Base-by-base conservation (phyloP, 2,329 filamentous ascomycete genomes). In the Dactylellina haptotyla region DNA sequence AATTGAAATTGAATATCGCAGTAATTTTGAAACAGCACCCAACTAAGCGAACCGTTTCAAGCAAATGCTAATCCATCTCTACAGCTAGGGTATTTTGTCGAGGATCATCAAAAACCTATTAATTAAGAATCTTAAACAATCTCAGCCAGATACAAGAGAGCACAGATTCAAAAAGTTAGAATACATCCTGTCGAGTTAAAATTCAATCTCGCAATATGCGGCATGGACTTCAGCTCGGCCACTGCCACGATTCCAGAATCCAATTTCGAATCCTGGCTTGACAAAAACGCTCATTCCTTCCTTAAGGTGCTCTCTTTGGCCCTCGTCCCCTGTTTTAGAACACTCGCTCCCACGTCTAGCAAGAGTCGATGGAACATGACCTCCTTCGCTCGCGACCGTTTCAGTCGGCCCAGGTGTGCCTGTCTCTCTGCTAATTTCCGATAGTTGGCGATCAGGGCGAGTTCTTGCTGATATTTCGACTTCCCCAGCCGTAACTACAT, bases 241-340 rank as follows among this genome's bases (percentile, higher is more conserved):
- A 20, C 50, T 51, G 4, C 62, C 62, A 8, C 51, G 41, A 39
- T 66, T 66, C 62, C 62, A 66, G 23, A 66, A 66, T 1, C 62
- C 62, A 51, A 66, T 57, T 41, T 66, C 62, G 30, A 32, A 66
- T 10, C 62, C 62, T 28, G 62, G 62, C 34, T 66, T 66, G 14
- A 66, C 62, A 12, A 66, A 66, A n/a, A 66, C 62, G 14, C 50
- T 50, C 62, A 50, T 66, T 14, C 62, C 62, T n/a, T 66, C 62
- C 14, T 46, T 66, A 18, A 66, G 30, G 14, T 58, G 51, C 30
- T 66, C 62, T 32, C 39, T 57, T 28, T 66, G 62, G 3, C 62
- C 62, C 18, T 58, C 62, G 18, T 66, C 62, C 6, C 62, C 62
- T 2, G 62, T 66, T 56, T 53, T 66, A 3, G 62, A 66, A 34